Evolutionary conservation across 352 stramenopile species (phyloP), one percentile per base, ranked within the genome.

Genomic region (Globisporangium spiculum): DNA sequence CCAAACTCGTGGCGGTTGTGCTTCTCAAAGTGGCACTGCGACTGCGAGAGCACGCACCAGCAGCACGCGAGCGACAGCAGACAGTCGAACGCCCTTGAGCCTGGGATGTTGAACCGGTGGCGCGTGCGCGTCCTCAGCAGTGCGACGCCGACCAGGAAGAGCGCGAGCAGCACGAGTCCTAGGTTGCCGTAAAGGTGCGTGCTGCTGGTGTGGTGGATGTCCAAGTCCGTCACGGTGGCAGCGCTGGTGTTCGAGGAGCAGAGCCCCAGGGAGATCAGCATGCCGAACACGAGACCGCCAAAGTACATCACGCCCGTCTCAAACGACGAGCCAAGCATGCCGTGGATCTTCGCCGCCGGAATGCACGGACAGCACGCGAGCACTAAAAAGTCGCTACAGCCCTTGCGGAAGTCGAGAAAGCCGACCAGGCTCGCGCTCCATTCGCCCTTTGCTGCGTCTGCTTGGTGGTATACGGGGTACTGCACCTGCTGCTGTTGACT

Each of bases 11-110:
- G 68, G 22, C 65, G 73, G 26, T 24, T 81, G 44, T 75, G 77
- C 48, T 60, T 67, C 53, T 71, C 66, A 26, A 63, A 12, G 7
- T 88, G 76, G 16, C 63, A 65, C 10, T 81, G 66, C 59, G 87
- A 68, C 69, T 90, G 82, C 18, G 80, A 74, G 44, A 90, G 71
- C 10, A 79, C 73, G 63, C 82, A 90, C 69, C 78, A 88, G 60
- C 68, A 80, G 68, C 80, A 90, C 34, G 63, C 79, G 52, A 76
- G 70, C 36, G 76, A 83, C 0, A 75, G 66, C 34, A 77, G 24
- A 24, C 70, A 81, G 66, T 90, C 82, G n/a, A 69, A 54, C 2
- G 70, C 48, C 0, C 60, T 41, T 4, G 73, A 77, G 38, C 82
- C 82, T 27, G 69, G 71, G 48, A 90, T 81, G 26, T 71, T 74